A percentile compares a stretch with the other conserved stretches of the same genome.
Conservation (phyloP, 1,139 yeast species). For the Yamadazyma dendronema region DNA sequence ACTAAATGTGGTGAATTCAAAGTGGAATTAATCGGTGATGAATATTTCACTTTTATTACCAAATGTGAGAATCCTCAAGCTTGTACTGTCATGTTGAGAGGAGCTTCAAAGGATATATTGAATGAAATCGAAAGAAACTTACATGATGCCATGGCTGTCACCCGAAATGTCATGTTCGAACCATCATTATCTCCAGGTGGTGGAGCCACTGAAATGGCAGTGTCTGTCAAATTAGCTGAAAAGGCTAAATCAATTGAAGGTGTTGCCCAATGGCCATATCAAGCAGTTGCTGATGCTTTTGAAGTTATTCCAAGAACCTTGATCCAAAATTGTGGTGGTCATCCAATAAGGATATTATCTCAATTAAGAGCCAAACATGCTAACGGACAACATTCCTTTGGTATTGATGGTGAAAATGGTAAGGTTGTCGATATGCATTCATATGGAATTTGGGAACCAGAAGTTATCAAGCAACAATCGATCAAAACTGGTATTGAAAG, state of each 20-base stretch:
- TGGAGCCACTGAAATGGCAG: slow-evolving; percentile 99
- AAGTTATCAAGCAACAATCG: slow-evolving; percentile 94
- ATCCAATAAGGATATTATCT: slow-evolving; percentile 84
- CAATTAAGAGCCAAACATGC: slow-evolving; percentile 97
- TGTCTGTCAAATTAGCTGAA: slow-evolving; percentile 83
- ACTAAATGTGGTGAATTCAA: slow-evolving; percentile 86
- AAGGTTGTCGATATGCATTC: slow-evolving; percentile 92
- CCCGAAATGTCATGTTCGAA: slow-evolving; percentile 92
- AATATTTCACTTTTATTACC: slow-evolving; percentile 84
- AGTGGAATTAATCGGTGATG: slow-evolving; percentile 95
- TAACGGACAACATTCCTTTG: slow-evolving; percentile 78
- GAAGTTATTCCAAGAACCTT: slow-evolving; percentile 89
- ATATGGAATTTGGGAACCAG: slow-evolving; percentile 99
- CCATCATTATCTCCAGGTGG: slow-evolving; percentile 98
- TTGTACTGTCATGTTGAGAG: slow-evolving; percentile 88
- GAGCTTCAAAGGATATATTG: slow-evolving; percentile 94
- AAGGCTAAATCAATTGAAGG: slow-evolving; percentile 93
- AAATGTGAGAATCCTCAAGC: slow-evolving; percentile 87
- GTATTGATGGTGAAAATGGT: slow-evolving; percentile 94
- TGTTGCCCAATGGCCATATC: slow-evolving; percentile 97
- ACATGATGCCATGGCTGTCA: slow-evolving; percentile 98
- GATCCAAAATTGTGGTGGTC: slow-evolving; percentile 97
- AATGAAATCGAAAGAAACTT: slow-evolving; percentile 95
- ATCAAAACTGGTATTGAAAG: slow-evolving; percentile 96
- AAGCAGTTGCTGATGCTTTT: slow-evolving; percentile 97